phyloP scores from a whole-genome alignment of 306 rosid genomes.

The Citrullus mucosospermus region DNA sequence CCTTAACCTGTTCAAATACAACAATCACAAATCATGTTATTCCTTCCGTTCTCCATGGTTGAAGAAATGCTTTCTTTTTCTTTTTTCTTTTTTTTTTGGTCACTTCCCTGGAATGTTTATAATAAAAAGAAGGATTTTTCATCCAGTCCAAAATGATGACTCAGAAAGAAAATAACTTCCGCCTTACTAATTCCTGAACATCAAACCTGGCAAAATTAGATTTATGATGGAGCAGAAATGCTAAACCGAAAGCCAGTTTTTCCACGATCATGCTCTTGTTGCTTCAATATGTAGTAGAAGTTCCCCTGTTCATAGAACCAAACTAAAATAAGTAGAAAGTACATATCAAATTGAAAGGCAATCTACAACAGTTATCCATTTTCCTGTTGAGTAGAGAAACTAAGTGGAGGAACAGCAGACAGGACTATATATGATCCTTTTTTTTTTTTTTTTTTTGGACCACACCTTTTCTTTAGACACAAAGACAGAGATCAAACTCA shows the following conservation, averaged over 20 bases:
- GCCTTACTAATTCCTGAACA: background rate
- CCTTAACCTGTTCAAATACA: background rate
- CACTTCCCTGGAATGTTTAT: background rate
- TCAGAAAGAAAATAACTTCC: background rate
- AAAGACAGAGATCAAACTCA: background rate
- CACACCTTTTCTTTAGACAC: background rate
- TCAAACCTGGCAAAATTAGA: background rate
- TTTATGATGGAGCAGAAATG: conserved; percentile 73
- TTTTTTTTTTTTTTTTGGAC: background rate
- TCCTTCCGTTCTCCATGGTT: background rate
- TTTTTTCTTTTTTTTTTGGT: no score
- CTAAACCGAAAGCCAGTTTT: conserved; percentile 92
- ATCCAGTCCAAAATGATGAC: background rate
- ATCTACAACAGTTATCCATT: background rate
- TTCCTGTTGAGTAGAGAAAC: background rate
- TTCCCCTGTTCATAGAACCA: conserved; percentile 55
- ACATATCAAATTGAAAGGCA: background rate
- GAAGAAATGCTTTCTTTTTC: background rate
- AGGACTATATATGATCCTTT: background rate
- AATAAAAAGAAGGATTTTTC: background rate
- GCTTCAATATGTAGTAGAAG: conserved; percentile 63
- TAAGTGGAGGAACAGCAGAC: background rate
- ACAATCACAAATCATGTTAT: background rate
- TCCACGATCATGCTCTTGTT: conserved; percentile 58
- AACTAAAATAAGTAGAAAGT: conserved; percentile 7